A percentile compares a stretch with the other conserved stretches of the same genome.
These are phyloP conservation scores for Byssothecium circinans DNA, from an alignment of 2,329 filamentous ascomycete species.

Conservation along the genomic window DNA sequence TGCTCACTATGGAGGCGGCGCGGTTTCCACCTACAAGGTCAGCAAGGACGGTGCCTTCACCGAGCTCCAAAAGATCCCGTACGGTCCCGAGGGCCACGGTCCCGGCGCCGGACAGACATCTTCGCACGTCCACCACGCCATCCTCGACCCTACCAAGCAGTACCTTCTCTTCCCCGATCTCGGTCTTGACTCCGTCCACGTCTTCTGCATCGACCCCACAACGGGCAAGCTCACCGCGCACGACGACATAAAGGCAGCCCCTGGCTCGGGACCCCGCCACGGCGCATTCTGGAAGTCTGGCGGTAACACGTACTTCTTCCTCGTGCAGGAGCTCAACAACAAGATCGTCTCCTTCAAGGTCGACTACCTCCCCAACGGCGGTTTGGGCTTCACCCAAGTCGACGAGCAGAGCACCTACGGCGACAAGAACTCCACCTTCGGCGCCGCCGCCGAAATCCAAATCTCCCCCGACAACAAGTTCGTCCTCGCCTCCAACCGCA, in stretches of 20 bases:
- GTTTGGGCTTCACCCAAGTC: conserved; percentile 52
- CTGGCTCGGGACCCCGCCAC: conserved; percentile 67
- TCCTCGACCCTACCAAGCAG: conserved; percentile 65
- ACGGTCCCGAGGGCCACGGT: conserved; percentile 42
- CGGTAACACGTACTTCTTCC: conserved; percentile 55
- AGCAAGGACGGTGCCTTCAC: conserved; percentile 12
- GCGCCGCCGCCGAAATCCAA: conserved; percentile 57
- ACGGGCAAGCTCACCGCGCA: conserved; percentile 49
- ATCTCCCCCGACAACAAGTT: conserved; percentile 60
- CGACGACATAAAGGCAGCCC: conserved; percentile 48
- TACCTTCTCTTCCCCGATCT: conserved; percentile 69
- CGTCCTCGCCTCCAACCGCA: conserved; percentile 69
- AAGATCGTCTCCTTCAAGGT: conserved; percentile 61
- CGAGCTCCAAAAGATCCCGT: conserved; percentile 47
- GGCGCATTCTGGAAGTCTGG: conserved; percentile 55
- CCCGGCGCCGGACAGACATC: conserved; percentile 51
- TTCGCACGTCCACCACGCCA: conserved; percentile 65
- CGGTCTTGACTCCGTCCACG: conserved; percentile 63
- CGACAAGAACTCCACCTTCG: conserved; percentile 25
- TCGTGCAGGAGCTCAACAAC: conserved; percentile 64
- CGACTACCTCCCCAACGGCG: conserved; percentile 48
- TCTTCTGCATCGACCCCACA: conserved; percentile 56
- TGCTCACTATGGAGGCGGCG: conserved; percentile 46
- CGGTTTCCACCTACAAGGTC: conserved; percentile 39
- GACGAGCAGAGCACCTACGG: conserved; percentile 48